Percentiles rank a stretch among this genome's conserved stretches.
phyloP scores from a whole-genome alignment of 306 rosid genomes.

The Clitoria ternatea region DNA sequence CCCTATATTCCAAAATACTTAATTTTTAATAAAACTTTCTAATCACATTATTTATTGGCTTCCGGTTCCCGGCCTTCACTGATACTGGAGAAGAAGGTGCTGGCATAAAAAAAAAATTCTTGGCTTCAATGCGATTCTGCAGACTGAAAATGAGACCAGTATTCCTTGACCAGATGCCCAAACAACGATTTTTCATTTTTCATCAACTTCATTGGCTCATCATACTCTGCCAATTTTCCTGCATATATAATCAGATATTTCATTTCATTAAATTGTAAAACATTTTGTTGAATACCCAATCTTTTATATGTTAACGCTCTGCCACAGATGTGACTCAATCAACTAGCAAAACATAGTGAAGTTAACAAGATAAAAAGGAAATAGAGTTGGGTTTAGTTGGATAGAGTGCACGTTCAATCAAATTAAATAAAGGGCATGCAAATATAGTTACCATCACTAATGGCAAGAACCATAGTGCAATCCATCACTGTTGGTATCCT shows the following conservation, averaged over 20 bases:
- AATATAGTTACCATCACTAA: constrained; percentile 56
- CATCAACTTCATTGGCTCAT: constrained; percentile 54
- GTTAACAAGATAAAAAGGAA: not conserved
- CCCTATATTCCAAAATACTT: too few species aligned
- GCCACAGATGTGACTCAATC: not conserved
- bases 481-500: constrained; percentile 83
- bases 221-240: constrained; percentile 56
- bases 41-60: too few species aligned
- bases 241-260: constrained; percentile 9
- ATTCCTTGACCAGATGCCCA: constrained; percentile 60
- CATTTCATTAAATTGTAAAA: not conserved
- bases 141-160: constrained; percentile 61
- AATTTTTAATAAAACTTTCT: too few species aligned
- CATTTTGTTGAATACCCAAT: not conserved
- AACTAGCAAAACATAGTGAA: not conserved
- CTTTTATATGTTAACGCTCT: not conserved
- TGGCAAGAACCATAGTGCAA: constrained; percentile 71
- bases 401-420: not conserved
- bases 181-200: constrained; percentile 55
- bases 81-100: not conserved
- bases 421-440: not conserved
- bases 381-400: not conserved
- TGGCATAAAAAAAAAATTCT: not conserved
- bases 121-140: constrained; percentile 38
- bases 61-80: too few species aligned